Percentiles rank a stretch among this genome's conserved stretches.
These are phyloP conservation scores for Rhizoclosmatium sp. DNA, from an alignment of 192 early-diverging fungal species.

Conservation along the genomic window DNA sequence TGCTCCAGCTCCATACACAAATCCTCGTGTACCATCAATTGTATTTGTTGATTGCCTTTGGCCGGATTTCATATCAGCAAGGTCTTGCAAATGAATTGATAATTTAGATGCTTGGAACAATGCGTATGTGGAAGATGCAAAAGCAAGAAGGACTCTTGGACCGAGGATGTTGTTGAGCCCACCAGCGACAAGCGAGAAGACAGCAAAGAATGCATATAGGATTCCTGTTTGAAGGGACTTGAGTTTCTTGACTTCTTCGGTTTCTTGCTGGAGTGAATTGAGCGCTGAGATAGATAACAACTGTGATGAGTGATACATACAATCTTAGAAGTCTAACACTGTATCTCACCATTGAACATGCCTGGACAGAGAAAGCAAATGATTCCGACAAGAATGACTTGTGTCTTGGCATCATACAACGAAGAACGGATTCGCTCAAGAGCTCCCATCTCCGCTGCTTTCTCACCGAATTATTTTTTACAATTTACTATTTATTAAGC, in stretches of 20 bases:
- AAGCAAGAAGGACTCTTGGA: slow-evolving; percentile 69
- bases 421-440: too few species aligned
- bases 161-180: slow-evolving; percentile 80
- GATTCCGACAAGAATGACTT: slow-evolving; percentile 72
- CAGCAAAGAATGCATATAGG: slow-evolving; percentile 76
- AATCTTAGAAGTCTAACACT: too few species aligned
- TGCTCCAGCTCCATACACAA: slow-evolving; percentile 77
- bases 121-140: slow-evolving; percentile 71
- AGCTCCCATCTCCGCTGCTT: too few species aligned
- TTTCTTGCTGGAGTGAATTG: slow-evolving; percentile 26
- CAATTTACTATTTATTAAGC: too few species aligned
- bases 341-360: slow-evolving; percentile 62
- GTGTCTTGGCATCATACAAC: slow-evolving; percentile 52
- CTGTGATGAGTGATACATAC: too few species aligned
- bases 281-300: slow-evolving; percentile 33
- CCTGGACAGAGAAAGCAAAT: slow-evolving; percentile 79
- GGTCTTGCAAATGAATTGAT: slow-evolving; percentile 66
- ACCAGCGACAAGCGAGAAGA: slow-evolving; percentile 77
- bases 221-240: slow-evolving; percentile 51
- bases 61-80: slow-evolving; percentile 1
- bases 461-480: too few species aligned
- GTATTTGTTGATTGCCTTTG: background rate
- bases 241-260: slow-evolving; percentile 1
- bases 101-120: slow-evolving; percentile 64
- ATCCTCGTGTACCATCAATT: slow-evolving; percentile 20